A percentile compares a stretch with the other conserved stretches of the same genome.
Conservation (phyloP, 2,329 filamentous ascomycete genomes). For the Colletotrichum tropicicola region DNA sequence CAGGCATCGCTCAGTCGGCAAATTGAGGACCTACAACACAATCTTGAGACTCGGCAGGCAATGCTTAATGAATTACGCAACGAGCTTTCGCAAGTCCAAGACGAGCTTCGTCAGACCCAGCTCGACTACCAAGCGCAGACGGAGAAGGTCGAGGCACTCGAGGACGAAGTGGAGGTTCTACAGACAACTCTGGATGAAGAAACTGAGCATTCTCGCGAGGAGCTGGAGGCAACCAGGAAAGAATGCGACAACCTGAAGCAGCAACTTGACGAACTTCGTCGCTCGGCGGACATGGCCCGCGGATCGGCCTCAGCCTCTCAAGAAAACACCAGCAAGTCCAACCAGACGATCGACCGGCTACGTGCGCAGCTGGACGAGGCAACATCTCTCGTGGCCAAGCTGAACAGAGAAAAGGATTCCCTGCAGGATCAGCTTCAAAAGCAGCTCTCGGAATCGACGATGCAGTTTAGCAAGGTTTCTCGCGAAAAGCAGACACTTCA, state of each 20-base stretch:
- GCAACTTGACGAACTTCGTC: constrained; percentile 49
- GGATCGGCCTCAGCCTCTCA: constrained; percentile 23
- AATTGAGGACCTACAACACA: constrained; percentile 77
- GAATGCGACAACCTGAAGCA: constrained; percentile 53
- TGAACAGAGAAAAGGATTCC: constrained; percentile 43
- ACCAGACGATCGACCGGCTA: constrained; percentile 47
- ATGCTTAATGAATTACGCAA: constrained; percentile 71
- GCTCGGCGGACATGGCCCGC: constrained; percentile 29
- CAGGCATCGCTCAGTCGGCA: constrained; percentile 77
- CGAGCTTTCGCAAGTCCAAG: constrained; percentile 72
- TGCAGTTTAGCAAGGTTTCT: constrained; percentile 63
- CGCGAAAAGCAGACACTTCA: constrained; percentile 72
- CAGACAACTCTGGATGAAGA: constrained; percentile 73
- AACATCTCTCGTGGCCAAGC: constrained; percentile 25
- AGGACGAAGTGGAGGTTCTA: constrained; percentile 81
- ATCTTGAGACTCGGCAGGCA: constrained; percentile 73
- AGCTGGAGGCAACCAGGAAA: constrained; percentile 53
- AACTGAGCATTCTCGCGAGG: constrained; percentile 64
- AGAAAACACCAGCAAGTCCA: constrained; percentile 23
- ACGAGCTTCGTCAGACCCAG: constrained; percentile 75
- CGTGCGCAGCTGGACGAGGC: constrained; percentile 26
- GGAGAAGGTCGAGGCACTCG: constrained; percentile 73
- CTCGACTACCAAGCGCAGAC: constrained; percentile 69
- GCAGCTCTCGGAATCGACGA: constrained; percentile 66
- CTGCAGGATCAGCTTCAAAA: constrained; percentile 60